A percentile compares a stretch with the other conserved stretches of the same genome.
phyloP scores from a whole-genome alignment of 495 filamentous ascomycete species.

The Hypoxylon lienhwacheense region DNA sequence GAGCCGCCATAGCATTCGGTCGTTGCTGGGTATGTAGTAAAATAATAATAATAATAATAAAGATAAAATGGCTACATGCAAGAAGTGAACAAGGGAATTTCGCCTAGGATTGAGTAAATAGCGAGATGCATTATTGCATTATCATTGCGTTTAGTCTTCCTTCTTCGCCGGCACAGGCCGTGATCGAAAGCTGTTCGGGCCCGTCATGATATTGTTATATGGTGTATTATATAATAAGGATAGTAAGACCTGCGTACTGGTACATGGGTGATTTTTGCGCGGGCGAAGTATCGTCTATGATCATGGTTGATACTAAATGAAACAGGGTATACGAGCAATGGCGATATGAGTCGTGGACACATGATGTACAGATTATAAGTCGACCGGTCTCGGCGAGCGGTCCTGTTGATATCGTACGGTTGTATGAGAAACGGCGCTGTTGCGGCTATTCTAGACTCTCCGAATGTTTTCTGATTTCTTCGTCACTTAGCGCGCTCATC shows the following conservation, averaged over 20 bases:
- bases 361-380: slow-evolving; percentile 32
- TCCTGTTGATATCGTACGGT: background rate
- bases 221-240: slow-evolving; percentile 29
- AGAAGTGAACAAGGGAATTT: slow-evolving; percentile 11
- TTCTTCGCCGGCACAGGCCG: slow-evolving; percentile 4
- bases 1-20: slow-evolving; percentile 2
- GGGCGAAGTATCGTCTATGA: slow-evolving; percentile 28
- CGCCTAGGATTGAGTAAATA: slow-evolving; percentile 9
- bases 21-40: background rate
- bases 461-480: slow-evolving; percentile 65
- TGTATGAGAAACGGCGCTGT: background rate
- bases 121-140: slow-evolving; percentile 16
- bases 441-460: slow-evolving; percentile 45
- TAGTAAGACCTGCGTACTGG: slow-evolving; percentile 19
- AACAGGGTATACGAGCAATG: slow-evolving; percentile 27
- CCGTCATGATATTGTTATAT: slow-evolving; percentile 26
- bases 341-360: slow-evolving; percentile 20
- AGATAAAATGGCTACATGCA: slow-evolving; percentile 23
- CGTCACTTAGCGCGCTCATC: slow-evolving; percentile 87
- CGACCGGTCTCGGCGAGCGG: slow-evolving; percentile 1
- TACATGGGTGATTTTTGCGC: slow-evolving; percentile 24
- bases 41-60: slow-evolving; percentile 9
- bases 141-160: background rate
- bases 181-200: background rate
- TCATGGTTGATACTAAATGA: slow-evolving; percentile 25